Conservation (phyloP, 129 eudicot genomes). For the Daucus carota region DNA sequence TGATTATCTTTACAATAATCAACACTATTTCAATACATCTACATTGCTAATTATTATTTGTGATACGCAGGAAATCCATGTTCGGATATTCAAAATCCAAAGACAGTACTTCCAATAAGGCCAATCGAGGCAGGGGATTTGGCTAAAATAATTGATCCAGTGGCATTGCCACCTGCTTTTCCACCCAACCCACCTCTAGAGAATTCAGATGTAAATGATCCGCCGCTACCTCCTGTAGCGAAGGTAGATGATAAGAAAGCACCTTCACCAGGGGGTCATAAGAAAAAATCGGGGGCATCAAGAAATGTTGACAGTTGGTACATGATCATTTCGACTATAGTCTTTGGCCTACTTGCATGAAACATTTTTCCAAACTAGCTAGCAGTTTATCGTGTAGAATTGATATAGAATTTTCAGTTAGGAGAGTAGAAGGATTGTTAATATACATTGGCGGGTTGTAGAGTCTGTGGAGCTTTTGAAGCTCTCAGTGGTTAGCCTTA, state of each 20-base stretch:
- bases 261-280: neutral
- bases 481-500: too few relatives aligned
- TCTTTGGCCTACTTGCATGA: neutral
- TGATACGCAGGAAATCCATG: conserved; percentile 50
- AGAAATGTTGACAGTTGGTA: neutral
- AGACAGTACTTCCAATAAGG: conserved; percentile 13
- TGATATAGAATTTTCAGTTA: neutral
- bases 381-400: neutral
- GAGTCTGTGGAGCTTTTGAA: neutral
- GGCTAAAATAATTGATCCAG: conserved; percentile 15
- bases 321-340: neutral
- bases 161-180: conserved; percentile 41
- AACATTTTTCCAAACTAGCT: neutral
- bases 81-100: conserved; percentile 9
- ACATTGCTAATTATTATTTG: neutral
- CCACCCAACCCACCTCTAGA: conserved; percentile 42
- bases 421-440: neutral
- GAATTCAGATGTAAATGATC: conserved; percentile 43
- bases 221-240: conserved; percentile 59
- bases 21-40: neutral
- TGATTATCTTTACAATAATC: neutral
- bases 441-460: neutral
- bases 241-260: conserved; percentile 13
- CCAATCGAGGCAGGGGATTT: conserved; percentile 46
- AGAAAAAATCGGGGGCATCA: neutral